These are phyloP conservation scores for Vaccinium corymbosum DNA, from an alignment of 148 eudicot genomes.

Conservation along the genomic window DNA sequence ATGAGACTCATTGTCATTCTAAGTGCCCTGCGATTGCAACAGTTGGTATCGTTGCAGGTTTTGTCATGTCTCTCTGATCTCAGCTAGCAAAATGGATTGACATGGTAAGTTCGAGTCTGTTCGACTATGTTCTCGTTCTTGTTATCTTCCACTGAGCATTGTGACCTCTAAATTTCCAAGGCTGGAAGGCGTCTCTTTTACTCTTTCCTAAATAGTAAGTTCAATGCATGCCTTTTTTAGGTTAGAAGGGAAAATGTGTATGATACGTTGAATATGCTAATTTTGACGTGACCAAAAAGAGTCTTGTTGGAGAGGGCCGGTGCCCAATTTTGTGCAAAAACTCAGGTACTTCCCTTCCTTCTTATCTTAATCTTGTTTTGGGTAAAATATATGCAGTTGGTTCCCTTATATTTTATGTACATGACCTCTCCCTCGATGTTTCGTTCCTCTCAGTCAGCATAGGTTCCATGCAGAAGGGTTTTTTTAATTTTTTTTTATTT, in stretches of 20 bases:
- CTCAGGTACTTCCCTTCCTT: slow-evolving; percentile 46
- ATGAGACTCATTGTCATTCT: neutral
- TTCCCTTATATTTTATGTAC: neutral
- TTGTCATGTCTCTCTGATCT: slow-evolving; percentile 72
- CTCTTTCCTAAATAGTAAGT: neutral
- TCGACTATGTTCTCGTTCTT: neutral
- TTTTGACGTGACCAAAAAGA: slow-evolving; percentile 96
- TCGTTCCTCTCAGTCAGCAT: no score
- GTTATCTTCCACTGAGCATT: neutral
- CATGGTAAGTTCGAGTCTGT: slow-evolving; percentile 46
- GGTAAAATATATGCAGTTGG: slow-evolving; percentile 4
- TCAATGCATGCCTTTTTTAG: slow-evolving; percentile 34
- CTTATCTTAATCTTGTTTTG: neutral
- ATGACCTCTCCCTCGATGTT: no score
- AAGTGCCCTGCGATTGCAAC: neutral
- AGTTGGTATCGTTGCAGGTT: slow-evolving; percentile 50
- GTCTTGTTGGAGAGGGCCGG: slow-evolving; percentile 99
- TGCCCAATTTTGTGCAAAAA: slow-evolving; percentile 85
- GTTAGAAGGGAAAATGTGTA: slow-evolving; percentile 97
- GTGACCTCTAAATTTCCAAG: slow-evolving; percentile 9
- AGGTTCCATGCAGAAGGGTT: no score
- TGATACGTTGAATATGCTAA: slow-evolving; percentile 95
- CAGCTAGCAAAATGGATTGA: slow-evolving; percentile 76
- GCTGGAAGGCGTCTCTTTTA: neutral
- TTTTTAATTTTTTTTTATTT: neutral